phyloP scores from a whole-genome alignment of 352 stramenopile genomes.

The Phytopythium helicoides region DNA sequence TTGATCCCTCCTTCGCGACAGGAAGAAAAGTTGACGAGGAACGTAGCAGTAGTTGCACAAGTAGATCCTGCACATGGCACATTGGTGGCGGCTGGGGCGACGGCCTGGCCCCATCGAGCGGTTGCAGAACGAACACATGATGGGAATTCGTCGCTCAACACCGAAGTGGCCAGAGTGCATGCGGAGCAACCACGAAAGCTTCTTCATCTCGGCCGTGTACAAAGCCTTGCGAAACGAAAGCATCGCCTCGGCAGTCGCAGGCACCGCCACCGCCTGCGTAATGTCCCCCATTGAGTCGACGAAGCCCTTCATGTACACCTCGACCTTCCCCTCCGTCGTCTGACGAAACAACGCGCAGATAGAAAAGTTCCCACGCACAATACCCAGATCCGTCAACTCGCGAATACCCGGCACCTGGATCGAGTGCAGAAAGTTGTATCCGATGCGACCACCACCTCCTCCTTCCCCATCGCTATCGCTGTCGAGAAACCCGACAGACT shows the following conservation, averaged over 20 bases:
- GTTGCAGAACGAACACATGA: not conserved
- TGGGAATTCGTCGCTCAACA: not conserved
- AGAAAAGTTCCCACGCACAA: slow-evolving; percentile 19
- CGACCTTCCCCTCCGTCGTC: not conserved
- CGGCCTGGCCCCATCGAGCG: slow-evolving; percentile 3
- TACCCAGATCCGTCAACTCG: slow-evolving; percentile 10
- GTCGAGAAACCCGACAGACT: slow-evolving; percentile 21
- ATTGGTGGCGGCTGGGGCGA: slow-evolving; percentile 4
- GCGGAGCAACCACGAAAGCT: slow-evolving; percentile 6
- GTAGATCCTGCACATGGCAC: slow-evolving; percentile 27
- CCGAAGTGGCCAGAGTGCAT: not conserved
- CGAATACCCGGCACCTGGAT: slow-evolving; percentile 11
- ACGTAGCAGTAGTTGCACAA: slow-evolving; percentile 23
- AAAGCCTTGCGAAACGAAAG: slow-evolving; percentile 7
- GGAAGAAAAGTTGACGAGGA: slow-evolving; percentile 21
- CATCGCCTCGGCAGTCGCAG: slow-evolving; percentile 1
- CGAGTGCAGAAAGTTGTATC: slow-evolving; percentile 25
- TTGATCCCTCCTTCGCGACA: slow-evolving; percentile 9
- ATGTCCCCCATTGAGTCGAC: slow-evolving; percentile 9
- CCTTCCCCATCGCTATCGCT: not conserved
- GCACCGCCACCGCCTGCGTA: slow-evolving; percentile 3
- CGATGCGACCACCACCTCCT: slow-evolving; percentile 15
- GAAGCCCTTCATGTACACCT: slow-evolving; percentile 12
- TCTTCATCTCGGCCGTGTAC: slow-evolving; percentile 12
- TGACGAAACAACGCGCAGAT: slow-evolving; percentile 13